phyloP scores from a whole-genome alignment of 257 asterid genomes.

The Prunella vulgaris region DNA sequence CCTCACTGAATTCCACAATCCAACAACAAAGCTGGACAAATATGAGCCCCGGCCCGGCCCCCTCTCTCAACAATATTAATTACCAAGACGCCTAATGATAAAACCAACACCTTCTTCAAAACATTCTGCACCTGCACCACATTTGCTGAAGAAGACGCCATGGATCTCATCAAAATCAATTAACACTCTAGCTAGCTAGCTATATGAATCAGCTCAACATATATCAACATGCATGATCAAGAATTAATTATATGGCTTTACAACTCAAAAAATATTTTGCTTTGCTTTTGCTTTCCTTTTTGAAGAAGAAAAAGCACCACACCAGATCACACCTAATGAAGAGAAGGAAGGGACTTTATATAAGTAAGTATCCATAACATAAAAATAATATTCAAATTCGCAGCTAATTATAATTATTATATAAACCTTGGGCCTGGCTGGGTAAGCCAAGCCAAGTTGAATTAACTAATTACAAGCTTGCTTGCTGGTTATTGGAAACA shows the following conservation, averaged over 20 bases:
- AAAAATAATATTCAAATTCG: background rate
- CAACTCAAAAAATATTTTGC: too few species aligned
- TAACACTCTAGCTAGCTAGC: background rate
- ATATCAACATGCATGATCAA: too few species aligned
- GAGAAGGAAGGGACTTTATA: slow-evolving; percentile 6
- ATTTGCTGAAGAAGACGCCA: slow-evolving; percentile 33
- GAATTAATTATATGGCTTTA: background rate
- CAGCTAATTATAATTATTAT: slow-evolving; percentile 21
- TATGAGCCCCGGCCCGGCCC: too few species aligned
- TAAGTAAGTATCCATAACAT: background rate
- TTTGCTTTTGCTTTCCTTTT: too few species aligned
- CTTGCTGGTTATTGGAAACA: slow-evolving; percentile 21
- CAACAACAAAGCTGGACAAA: too few species aligned
- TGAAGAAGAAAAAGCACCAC: background rate
- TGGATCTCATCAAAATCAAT: background rate
- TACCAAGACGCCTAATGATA: slow-evolving; percentile 45
- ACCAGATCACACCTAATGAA: background rate
- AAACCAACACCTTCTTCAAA: slow-evolving; percentile 39
- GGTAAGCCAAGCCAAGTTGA: slow-evolving; percentile 22
- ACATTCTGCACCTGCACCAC: slow-evolving; percentile 22
- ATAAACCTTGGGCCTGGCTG: too few species aligned
- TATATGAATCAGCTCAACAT: too few species aligned
- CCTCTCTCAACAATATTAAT: too few species aligned
- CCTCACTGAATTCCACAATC: slow-evolving; percentile 23
- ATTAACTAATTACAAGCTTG: too few species aligned